Conservation (phyloP, 208 protist genomes). For the Porcisia hertigi region DNA sequence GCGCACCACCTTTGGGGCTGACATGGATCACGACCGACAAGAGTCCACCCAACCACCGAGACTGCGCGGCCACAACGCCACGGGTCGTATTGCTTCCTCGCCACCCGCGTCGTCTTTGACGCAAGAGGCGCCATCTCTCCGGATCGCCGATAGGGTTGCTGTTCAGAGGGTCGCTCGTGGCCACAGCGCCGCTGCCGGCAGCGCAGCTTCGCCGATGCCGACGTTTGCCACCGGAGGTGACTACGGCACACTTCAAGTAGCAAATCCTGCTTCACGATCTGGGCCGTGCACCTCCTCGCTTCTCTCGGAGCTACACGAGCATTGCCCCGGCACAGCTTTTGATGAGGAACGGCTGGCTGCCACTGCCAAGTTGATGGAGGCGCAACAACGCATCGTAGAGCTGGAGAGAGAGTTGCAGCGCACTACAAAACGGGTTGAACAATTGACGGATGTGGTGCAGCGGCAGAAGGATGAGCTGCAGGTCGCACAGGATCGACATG, state of each 20-base stretch:
- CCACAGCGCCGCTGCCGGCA: background rate
- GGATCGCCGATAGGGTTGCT: background rate
- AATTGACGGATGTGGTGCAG: slow-evolving; percentile 44
- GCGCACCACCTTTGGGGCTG: slow-evolving; percentile 10
- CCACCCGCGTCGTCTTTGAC: slow-evolving; percentile 1
- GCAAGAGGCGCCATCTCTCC: background rate
- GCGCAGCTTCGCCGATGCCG: background rate
- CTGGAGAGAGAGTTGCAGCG: slow-evolving; percentile 44
- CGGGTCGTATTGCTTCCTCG: background rate
- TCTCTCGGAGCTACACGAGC: background rate
- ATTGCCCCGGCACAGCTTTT: background rate
- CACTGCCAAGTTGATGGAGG: slow-evolving; percentile 13
- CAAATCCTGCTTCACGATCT: background rate
- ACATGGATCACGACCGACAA: background rate
- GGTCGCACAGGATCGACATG: slow-evolving; percentile 35
- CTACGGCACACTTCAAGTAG: background rate
- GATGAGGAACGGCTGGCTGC: slow-evolving; percentile 7
- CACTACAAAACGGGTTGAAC: slow-evolving; percentile 46
- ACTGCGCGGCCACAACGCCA: background rate
- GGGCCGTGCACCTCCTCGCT: background rate
- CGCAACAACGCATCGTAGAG: slow-evolving; percentile 30
- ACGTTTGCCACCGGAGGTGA: background rate
- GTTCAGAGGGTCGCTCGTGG: background rate
- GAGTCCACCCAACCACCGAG: background rate
- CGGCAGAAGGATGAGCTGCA: slow-evolving; percentile 47